phyloP scores from a whole-genome alignment of 2,329 filamentous ascomycete species.

The Thielaviopsis musarum region DNA sequence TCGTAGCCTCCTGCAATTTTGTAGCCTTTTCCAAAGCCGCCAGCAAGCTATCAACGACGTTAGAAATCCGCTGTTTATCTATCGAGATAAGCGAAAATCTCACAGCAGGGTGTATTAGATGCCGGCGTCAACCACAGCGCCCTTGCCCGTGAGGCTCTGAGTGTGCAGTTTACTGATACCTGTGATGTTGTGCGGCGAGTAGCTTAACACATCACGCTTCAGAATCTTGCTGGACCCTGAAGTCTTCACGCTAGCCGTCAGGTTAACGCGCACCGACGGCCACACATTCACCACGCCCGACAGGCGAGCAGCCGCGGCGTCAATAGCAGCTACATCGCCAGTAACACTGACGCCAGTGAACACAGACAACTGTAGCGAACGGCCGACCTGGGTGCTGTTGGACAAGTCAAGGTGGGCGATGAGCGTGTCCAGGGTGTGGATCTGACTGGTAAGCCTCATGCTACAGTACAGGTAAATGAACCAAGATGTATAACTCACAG shows the following conservation, averaged over 20 bases:
- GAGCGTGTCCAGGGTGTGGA: background rate
- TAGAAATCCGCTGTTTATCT: background rate
- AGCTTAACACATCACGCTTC: constrained; percentile 15
- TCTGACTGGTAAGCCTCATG: background rate
- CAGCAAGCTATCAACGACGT: constrained; percentile 19
- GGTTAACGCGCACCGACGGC: background rate
- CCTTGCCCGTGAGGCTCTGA: constrained; percentile 21
- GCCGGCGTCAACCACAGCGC: constrained; percentile 23
- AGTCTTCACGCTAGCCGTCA: background rate
- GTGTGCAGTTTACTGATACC: constrained; percentile 23
- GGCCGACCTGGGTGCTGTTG: background rate
- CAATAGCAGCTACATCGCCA: background rate
- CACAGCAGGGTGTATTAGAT: constrained; percentile 20
- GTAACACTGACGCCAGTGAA: background rate
- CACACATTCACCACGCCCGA: background rate
- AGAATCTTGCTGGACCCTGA: background rate
- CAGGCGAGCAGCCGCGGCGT: background rate
- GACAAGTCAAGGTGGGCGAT: background rate
- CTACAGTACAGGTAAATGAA: background rate
- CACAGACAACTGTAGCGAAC: background rate
- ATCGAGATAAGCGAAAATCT: background rate
- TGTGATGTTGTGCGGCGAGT: constrained; percentile 22
- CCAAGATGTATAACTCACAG: background rate
- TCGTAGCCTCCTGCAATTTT: constrained; percentile 23
- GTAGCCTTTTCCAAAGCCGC: constrained; percentile 22